Evolutionary conservation across 2,329 filamentous ascomycete genomes (phyloP), one percentile per base, ranked within the genome.

Genomic region (Fusarium cyanostomum): DNA sequence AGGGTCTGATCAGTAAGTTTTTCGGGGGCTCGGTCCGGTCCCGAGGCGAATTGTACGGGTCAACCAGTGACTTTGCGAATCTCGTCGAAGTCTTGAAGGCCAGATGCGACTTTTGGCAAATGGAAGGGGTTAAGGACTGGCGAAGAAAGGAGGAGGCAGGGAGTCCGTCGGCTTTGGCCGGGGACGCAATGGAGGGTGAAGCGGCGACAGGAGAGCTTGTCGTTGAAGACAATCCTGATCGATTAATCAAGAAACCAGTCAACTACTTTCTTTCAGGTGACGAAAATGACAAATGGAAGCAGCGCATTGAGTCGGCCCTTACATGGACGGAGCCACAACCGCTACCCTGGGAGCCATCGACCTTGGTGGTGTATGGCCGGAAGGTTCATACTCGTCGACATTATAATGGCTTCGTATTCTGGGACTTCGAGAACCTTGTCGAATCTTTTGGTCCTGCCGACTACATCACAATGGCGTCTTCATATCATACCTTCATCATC

Each of bases 61-160:
- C 84, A 34, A 84, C 85, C 41, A 90, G 89, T 52, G 91, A 94
- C 71, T 94, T 94, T 78, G 85, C 89, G 3, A 83, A 83, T 3
- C 94, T 95, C 62, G 78, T 94, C 9, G 89, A 93, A 38, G 87
- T 94, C 0, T 73, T 94, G 31, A 91, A 90, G 72, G 89, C 90
- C 9, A 82, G 91, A 52, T 94, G 92, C 71, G 91, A 94, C 68
- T 88, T 94, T 45, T 94, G 90, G 90, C 89, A 94, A 72, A 93
- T 94, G 85, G 89, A 92, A 66, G 88, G 90, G 2, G 84, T 84
- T 2, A 86, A 81, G 52, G 92, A 95, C 71, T 94, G 90, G 81
- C 81, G 91, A 65, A 79, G 86, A 65, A 78, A 83, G 46, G 86
- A 89, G 42, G 74, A 76, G 28, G 43, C 59, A 0, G 63, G 62